Conservation (phyloP, 108 stramenopile species). For the Poteriospumella lacustris region DNA sequence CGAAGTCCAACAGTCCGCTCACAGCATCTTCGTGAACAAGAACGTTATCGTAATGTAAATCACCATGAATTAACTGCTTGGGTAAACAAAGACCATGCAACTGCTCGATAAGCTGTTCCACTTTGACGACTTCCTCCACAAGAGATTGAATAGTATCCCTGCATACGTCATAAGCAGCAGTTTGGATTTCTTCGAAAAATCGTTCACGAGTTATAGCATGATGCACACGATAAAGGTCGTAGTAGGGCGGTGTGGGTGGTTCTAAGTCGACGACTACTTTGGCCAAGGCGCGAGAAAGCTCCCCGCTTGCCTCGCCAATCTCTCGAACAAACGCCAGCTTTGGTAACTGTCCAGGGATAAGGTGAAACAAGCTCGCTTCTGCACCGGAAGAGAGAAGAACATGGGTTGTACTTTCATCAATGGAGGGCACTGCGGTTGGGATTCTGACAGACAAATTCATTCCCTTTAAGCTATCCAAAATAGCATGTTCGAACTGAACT, state of each 20-base stretch:
- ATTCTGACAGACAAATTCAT: constrained; percentile 12
- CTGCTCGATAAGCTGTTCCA: neutral
- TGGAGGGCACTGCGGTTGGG: constrained; percentile 12
- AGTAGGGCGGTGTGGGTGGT: constrained; percentile 28
- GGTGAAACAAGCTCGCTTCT: constrained; percentile 15
- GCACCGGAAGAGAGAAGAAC: constrained; percentile 21
- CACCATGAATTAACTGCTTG: constrained; percentile 19
- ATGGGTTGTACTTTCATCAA: neutral
- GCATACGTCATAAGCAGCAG: neutral
- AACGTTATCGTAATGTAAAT: constrained; percentile 34
- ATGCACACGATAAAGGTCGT: constrained; percentile 21
- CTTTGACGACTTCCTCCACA: neutral
- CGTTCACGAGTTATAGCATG: constrained; percentile 21
- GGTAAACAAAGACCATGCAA: neutral
- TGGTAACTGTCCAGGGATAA: constrained; percentile 30
- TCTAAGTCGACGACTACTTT: constrained; percentile 12
- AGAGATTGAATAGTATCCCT: neutral
- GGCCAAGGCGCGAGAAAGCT: constrained; percentile 20
- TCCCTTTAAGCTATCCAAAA: neutral
- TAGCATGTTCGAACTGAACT: constrained; percentile 25
- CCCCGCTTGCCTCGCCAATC: constrained; percentile 21
- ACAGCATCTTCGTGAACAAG: constrained; percentile 25
- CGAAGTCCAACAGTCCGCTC: constrained; percentile 24
- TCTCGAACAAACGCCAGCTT: constrained; percentile 29
- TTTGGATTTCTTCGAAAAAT: neutral